Percentiles rank a stretch among this genome's conserved stretches.
phyloP scores from a whole-genome alignment of 345 rosid genomes.

The Mangifera indica region DNA sequence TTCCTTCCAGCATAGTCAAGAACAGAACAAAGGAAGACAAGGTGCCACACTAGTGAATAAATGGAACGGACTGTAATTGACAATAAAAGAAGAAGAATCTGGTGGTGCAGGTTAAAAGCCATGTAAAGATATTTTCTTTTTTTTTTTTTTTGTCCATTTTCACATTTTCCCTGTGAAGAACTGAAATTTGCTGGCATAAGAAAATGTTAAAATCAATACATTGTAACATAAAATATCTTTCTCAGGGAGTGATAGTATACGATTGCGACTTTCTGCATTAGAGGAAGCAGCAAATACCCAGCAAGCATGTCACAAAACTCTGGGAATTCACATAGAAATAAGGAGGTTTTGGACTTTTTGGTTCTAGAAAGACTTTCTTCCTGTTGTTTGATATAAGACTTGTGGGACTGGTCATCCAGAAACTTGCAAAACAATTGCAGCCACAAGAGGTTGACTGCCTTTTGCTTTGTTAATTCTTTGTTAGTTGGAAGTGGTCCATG shows the following conservation, averaged over 20 bases:
- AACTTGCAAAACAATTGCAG: not conserved
- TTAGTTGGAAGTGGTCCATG: constrained; percentile 14
- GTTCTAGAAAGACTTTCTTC: not conserved
- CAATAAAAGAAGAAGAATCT: constrained; percentile 5
- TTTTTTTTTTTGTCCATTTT: not conserved
- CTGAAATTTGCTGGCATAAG: constrained; percentile 5
- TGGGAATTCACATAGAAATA: not conserved
- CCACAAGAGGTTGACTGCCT: constrained; percentile 11
- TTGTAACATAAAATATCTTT: constrained; percentile 25
- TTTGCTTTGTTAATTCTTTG: constrained; percentile 8
- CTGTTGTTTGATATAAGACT: not conserved
- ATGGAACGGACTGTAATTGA: not conserved
- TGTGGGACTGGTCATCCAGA: not conserved
- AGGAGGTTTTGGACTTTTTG: not conserved
- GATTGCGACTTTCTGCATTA: not conserved
- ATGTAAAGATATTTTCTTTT: constrained; percentile 14
- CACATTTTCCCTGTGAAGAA: not conserved
- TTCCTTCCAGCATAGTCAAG: constrained; percentile 46
- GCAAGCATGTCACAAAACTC: not conserved
- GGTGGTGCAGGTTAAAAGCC: constrained; percentile 12
- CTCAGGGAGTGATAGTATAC: not conserved
- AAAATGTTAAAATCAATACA: constrained; percentile 27
- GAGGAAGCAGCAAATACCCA: constrained; percentile 10
- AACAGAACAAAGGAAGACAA: constrained; percentile 6
- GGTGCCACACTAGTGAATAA: not conserved